Evolutionary conservation across 208 protist genomes (phyloP), one percentile per base, ranked within the genome.

Genomic region (Leishmania turanica): DNA sequence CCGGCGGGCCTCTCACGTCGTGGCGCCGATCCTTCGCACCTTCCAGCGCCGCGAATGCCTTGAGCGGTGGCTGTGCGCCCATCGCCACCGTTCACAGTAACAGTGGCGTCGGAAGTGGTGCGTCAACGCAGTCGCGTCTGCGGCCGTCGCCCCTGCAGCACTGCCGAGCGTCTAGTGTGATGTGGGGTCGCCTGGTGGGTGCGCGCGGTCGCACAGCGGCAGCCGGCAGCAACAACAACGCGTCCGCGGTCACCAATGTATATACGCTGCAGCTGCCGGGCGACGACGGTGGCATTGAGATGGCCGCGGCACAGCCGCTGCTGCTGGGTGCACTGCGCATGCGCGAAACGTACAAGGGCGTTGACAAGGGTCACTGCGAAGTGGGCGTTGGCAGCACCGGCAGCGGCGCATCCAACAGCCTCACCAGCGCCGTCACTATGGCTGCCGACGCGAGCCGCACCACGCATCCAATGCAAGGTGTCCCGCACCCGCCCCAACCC

Each of bases 241-340:
- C 72, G 31, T 9, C 49, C 54, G 45, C 37, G 2, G 11, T 34
- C 7, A 71, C 37, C 40, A 86, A 86, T 60, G 87, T 92, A 24
- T 95, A 91, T 77, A 84, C 88, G 11, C 73, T 97, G 21, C 87
- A 93, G 42, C 68, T 97, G 8, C 89, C 90, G 8, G 88, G 87
- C 69, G 92, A 97, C 81, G 88, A 92, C 56, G 94, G 94, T 24
- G 92, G 94, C 19, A 86, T 94, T 60, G 93, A 95, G 84, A 93
- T 97, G 92, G 81, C 87, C 21, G 83, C 86, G 54, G 91, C 91
- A 78, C 88, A 88, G 37, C 69, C 78, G 17, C 71, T 87, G 19
- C 84, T 97, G n/a, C 78, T 81, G 34, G 76, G 77, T 15, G 89
- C 89, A 4, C 49, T 95, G 34, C 69, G 75, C 15, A 81, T 95